phyloP scores from a whole-genome alignment of 148 eudicot genomes.

The Dianthus caryophyllus region DNA sequence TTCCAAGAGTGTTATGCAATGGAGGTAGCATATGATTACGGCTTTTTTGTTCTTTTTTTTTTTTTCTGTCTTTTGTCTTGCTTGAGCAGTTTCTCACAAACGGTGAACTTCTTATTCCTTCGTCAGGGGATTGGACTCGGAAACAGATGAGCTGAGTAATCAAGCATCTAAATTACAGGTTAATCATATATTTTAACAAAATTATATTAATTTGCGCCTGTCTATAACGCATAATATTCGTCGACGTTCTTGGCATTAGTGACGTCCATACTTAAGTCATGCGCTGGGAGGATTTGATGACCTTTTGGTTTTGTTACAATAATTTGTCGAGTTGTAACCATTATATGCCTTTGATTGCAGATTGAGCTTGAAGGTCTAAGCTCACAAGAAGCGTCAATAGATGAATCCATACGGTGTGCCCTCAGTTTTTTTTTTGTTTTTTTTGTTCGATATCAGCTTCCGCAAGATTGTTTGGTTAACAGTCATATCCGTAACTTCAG shows the following conservation, averaged over 20 bases:
- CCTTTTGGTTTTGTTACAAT: neutral
- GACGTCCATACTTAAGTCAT: neutral
- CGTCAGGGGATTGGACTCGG: conserved; percentile 16
- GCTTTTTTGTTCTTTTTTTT: no score
- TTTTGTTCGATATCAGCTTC: neutral
- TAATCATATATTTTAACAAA: neutral
- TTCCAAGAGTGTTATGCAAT: conserved; percentile 18
- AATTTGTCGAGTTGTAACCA: neutral
- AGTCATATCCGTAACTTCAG: conserved; percentile 3
- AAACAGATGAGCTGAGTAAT: conserved; percentile 6
- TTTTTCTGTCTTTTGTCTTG: neutral
- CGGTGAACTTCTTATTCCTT: conserved; percentile 4
- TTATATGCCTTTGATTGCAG: conserved; percentile 10
- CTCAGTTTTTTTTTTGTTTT: neutral
- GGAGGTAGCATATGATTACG: conserved; percentile 18
- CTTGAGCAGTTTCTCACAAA: neutral
- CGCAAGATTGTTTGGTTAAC: neutral
- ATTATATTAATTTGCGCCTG: neutral
- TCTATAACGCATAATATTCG: no score
- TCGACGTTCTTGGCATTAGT: no score
- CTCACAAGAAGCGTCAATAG: conserved; percentile 10
- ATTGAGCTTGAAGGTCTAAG: conserved; percentile 11
- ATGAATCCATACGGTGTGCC: conserved; percentile 18
- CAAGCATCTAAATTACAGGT: conserved; percentile 18
- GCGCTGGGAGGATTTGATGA: neutral